These are phyloP conservation scores for Pichia membranifaciens DNA, from an alignment of 805 yeast species.

Conservation along the genomic window DNA sequence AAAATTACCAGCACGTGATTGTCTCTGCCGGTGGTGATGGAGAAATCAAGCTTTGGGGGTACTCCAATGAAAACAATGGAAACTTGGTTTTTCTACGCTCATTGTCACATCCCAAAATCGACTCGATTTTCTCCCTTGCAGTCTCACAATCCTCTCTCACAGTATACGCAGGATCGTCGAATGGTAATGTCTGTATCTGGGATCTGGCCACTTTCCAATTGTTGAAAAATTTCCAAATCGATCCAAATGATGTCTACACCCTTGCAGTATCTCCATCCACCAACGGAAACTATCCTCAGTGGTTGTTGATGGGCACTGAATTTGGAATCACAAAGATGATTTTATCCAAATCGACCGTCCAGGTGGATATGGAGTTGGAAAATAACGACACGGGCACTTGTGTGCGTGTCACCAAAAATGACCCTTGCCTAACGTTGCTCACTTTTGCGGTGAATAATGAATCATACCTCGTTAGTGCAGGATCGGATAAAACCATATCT, in stretches of 20 bases:
- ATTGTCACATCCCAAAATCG: constrained; percentile 49
- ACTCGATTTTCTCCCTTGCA: constrained; percentile 66
- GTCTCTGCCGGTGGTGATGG: constrained; percentile 92
- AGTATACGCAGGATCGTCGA: constrained; percentile 75
- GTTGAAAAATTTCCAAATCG: constrained; percentile 38
- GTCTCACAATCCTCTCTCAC: constrained; percentile 48
- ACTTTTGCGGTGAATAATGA: constrained; percentile 36
- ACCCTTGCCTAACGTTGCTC: constrained; percentile 48
- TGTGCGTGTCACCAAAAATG: constrained; percentile 12
- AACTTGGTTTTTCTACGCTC: constrained; percentile 28
- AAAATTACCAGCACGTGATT: constrained; percentile 34
- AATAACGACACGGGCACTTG: constrained; percentile 14
- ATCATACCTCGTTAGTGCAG: constrained; percentile 59
- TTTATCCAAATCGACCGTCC: constrained; percentile 21
- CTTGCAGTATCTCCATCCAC: constrained; percentile 38
- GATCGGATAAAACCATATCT: constrained; percentile 59
- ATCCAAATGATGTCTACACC: constrained; percentile 51
- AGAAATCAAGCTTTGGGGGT: constrained; percentile 70
- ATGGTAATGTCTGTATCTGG: constrained; percentile 76
- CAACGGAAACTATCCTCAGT: constrained; percentile 27
- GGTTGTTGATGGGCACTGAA: constrained; percentile 51
- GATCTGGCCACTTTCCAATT: constrained; percentile 78
- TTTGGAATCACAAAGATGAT: constrained; percentile 24
- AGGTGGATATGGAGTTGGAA: constrained; percentile 25
- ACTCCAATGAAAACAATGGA: constrained; percentile 19